Conservation (phyloP, 73 alveolate species). For the Paramecium sonneborni region DNA sequence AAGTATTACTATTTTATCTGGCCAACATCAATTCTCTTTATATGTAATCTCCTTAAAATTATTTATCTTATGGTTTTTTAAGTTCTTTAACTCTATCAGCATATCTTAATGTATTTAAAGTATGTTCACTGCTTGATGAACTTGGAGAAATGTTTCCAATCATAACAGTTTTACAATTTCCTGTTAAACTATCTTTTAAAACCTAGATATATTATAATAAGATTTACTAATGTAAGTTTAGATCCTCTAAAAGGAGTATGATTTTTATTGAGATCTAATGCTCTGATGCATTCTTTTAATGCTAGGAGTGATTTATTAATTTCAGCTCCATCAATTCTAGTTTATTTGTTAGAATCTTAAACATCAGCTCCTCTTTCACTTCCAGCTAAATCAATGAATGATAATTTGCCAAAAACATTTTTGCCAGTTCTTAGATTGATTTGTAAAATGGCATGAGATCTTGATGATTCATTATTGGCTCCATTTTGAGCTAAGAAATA, state of each 20-base stretch:
- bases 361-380: slow-evolving; percentile 99
- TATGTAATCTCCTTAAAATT: not conserved
- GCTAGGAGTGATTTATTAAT: slow-evolving; percentile 99
- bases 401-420: slow-evolving; percentile 89
- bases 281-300: slow-evolving; percentile 98
- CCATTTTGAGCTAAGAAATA: slow-evolving; percentile 18
- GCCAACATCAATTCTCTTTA: slow-evolving; percentile 37
- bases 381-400: slow-evolving; percentile 99
- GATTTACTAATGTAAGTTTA: slow-evolving; percentile 86
- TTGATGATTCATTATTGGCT: slow-evolving; percentile 60
- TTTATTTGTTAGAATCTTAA: slow-evolving; percentile 88
- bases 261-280: slow-evolving; percentile 94
- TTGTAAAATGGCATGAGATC: slow-evolving; percentile 73
- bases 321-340: slow-evolving; percentile 99
- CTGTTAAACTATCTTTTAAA: slow-evolving; percentile 96
- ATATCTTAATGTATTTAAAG: slow-evolving; percentile 98
- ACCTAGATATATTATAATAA: slow-evolving; percentile 74
- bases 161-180: slow-evolving; percentile 99
- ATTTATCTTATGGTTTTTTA: slow-evolving; percentile 73
- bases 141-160: slow-evolving; percentile 99
- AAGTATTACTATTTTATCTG: not conserved
- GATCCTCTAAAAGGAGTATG: slow-evolving; percentile 99
- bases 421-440: slow-evolving; percentile 89
- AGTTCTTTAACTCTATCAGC: slow-evolving; percentile 99
- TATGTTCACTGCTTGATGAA: slow-evolving; percentile 96